phyloP scores from a whole-genome alignment of 179 eudicot genomes.

The Vitellaria paradoxa region DNA sequence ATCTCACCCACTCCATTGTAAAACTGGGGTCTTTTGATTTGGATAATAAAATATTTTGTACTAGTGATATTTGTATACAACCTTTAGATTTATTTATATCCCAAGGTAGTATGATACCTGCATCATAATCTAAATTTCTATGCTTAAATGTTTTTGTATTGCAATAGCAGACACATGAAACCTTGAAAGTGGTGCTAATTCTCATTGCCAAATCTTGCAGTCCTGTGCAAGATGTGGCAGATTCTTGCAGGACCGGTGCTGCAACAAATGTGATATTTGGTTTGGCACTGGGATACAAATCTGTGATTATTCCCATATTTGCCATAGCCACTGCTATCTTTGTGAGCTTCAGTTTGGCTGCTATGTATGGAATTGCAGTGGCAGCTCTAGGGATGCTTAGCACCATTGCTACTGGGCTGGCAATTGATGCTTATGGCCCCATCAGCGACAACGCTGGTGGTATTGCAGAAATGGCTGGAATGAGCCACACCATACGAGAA shows the following conservation, averaged over 20 bases:
- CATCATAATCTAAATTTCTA: neutral
- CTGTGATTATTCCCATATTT: conserved; percentile 32
- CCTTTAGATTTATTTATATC: conserved; percentile 1
- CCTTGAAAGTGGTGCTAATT: neutral
- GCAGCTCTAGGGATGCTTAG: conserved; percentile 33
- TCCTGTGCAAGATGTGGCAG: conserved; percentile 57
- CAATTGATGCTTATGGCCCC: conserved; percentile 60
- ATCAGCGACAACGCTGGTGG: conserved; percentile 44
- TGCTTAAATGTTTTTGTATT: neutral
- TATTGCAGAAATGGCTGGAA: conserved; percentile 38
- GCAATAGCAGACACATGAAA: neutral
- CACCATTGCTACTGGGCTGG: conserved; percentile 39
- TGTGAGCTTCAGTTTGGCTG: conserved; percentile 53
- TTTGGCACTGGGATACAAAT: conserved; percentile 37
- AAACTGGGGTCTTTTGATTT: neutral
- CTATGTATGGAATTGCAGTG: conserved; percentile 55
- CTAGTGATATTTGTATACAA: neutral
- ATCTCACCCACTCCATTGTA: neutral
- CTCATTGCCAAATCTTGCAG: conserved; percentile 25
- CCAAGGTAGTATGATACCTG: neutral
- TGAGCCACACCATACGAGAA: conserved; percentile 50
- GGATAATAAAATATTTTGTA: neutral
- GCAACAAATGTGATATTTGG: conserved; percentile 58
- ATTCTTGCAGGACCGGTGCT: conserved; percentile 58
- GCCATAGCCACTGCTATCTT: conserved; percentile 44